Base-by-base conservation (phyloP, 768 basidiomycete genomes). In the Kwoniella shandongensis region DNA sequence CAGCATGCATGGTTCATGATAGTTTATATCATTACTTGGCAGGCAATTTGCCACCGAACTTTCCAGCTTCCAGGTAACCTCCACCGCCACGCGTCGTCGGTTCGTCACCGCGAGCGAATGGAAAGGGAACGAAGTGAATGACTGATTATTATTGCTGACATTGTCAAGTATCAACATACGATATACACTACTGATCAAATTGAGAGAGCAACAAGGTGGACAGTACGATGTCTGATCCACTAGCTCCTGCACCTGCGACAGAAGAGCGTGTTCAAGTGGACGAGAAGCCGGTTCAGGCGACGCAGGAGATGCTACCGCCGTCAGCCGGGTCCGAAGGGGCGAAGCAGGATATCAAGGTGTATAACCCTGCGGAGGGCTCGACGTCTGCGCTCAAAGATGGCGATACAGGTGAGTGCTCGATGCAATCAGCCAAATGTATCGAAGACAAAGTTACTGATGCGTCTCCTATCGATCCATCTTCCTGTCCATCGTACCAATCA, bases 281-380 rank as follows among this genome's bases (percentile, higher is more conserved):
- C n/a, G n/a, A n/a, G n/a, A n/a, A n/a, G n/a, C n/a, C n/a, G n/a
- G n/a, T n/a, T n/a, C n/a, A n/a, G n/a, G n/a, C n/a, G n/a, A n/a
- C n/a, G n/a, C n/a, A n/a, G n/a, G n/a, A n/a, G n/a, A n/a, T n/a
- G n/a, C n/a, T n/a, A n/a, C n/a, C n/a, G n/a, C n/a, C n/a, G n/a
- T n/a, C n/a, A n/a, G n/a, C n/a, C n/a, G n/a, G n/a, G n/a, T n/a
- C n/a, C n/a, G n/a, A n/a, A n/a, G n/a, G n/a, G n/a, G n/a, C n/a
- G n/a, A n/a, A n/a, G 23, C 22, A 20, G 12, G 30, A 11, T n/a
- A 51, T 58, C 17, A 51, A 58, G 27, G 56, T 58, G 2, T 58
- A 58, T n/a, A 58, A 58, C n/a, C 56, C 56, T 3, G 44, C 41
- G 10, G 35, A 47, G 4, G 25, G 48, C 2, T 42, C 51, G 8